Percentiles rank a stretch among this genome's conserved stretches.
Evolutionary conservation across 805 yeast species (phyloP).

Genomic region (Wickerhamiella brachini): DNA sequence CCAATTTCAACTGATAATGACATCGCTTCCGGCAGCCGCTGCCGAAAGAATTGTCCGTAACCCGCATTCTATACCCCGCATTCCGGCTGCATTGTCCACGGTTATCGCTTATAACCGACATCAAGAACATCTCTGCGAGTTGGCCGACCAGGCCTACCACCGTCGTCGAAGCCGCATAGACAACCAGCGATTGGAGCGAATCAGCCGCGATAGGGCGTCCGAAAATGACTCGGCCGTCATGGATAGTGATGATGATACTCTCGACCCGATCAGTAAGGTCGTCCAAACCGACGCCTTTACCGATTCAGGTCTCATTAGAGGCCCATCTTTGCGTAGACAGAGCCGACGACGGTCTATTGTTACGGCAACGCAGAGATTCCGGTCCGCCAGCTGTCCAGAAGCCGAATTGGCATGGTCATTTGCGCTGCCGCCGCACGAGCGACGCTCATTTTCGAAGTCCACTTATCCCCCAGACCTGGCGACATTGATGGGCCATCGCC

Average conservation of each 20-base stretch:
- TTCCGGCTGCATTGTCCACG: constrained; percentile 1
- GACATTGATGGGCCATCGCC: neutral
- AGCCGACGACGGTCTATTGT: neutral
- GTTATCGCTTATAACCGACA: constrained; percentile 6
- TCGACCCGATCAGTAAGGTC: neutral
- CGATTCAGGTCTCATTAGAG: too few species aligned
- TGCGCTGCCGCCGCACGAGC: neutral
- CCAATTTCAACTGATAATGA: neutral
- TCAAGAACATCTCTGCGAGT: neutral
- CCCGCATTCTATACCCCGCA: constrained; percentile 6
- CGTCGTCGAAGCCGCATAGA: constrained; percentile 4
- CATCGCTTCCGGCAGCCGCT: neutral
- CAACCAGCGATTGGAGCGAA: constrained; percentile 1
- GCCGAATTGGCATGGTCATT: neutral
- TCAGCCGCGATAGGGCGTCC: neutral
- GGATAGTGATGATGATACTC: neutral
- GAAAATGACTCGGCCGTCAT: neutral
- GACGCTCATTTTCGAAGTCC: neutral
- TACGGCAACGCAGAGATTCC: neutral
- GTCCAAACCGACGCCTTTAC: too few species aligned
- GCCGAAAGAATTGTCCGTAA: constrained; percentile 4
- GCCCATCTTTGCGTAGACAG: neutral
- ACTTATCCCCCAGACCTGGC: neutral
- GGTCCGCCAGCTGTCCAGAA: neutral
- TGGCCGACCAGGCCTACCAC: constrained; percentile 4